These are phyloP conservation scores for Rhododendron williamsianum DNA, from an alignment of 148 eudicot genomes.

Conservation along the genomic window DNA sequence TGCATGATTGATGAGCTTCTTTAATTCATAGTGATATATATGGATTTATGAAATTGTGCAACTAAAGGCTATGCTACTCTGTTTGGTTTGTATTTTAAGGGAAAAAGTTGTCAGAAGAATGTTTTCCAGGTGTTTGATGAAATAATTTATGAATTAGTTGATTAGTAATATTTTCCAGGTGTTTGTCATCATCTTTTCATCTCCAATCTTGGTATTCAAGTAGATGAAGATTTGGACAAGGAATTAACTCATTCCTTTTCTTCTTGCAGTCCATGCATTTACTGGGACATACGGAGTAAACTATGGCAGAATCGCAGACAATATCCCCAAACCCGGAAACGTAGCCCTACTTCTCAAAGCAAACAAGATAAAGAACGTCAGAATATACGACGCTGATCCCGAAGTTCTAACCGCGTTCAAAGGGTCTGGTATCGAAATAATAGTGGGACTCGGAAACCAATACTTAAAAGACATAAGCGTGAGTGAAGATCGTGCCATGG, in stretches of 20 bases:
- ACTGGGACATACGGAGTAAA: conserved; percentile 77
- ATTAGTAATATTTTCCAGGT: neutral
- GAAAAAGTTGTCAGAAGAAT: neutral
- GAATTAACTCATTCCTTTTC: neutral
- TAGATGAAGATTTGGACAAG: neutral
- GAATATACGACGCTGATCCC: conserved; percentile 75
- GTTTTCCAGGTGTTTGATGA: neutral
- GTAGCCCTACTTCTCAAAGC: conserved; percentile 67
- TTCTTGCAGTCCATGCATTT: conserved; percentile 27
- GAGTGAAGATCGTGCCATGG: conserved; percentile 42
- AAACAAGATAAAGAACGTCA: conserved; percentile 50
- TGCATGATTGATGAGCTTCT: neutral
- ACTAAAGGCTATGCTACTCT: neutral
- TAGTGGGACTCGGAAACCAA: conserved; percentile 55
- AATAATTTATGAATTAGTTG: neutral
- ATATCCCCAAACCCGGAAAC: conserved; percentile 57
- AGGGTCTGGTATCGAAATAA: conserved; percentile 57
- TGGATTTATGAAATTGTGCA: neutral
- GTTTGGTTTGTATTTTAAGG: neutral
- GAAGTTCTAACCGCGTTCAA: conserved; percentile 56
- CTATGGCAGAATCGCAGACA: conserved; percentile 71
- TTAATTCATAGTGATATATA: neutral
- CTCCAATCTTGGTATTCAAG: neutral
- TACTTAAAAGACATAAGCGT: conserved; percentile 52
- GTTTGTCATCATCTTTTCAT: neutral